phyloP scores from a whole-genome alignment of 768 basidiomycete species.

The Suillus placidus region DNA sequence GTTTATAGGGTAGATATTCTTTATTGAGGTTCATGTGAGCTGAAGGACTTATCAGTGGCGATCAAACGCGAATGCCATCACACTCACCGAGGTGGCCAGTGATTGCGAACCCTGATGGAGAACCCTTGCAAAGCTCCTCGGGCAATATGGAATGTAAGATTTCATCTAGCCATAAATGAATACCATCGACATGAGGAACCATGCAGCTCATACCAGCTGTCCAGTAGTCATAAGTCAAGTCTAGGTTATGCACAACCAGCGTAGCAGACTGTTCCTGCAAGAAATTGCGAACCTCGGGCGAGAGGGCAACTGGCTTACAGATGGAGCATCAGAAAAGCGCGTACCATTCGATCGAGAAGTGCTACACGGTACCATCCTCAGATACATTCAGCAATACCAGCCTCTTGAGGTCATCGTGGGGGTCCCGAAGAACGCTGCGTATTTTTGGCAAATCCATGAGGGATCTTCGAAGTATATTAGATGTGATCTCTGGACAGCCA shows the following conservation, averaged over 20 bases:
- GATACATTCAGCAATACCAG: constrained; percentile 69
- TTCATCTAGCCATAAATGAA: constrained; percentile 58
- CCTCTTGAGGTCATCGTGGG: constrained; percentile 50
- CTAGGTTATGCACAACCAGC: constrained; percentile 59
- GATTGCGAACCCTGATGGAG: constrained; percentile 85
- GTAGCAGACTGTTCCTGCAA: constrained; percentile 58
- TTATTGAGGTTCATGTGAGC: constrained; percentile 91
- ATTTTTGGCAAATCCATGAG: constrained; percentile 73
- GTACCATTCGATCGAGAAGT: not conserved
- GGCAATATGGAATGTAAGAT: constrained; percentile 84
- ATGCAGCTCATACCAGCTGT: constrained; percentile 62
- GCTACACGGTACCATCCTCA: constrained; percentile 52
- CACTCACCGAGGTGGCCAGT: constrained; percentile 87
- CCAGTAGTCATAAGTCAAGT: constrained; percentile 88
- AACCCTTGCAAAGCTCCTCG: constrained; percentile 70
- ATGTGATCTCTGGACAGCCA: constrained; percentile 13
- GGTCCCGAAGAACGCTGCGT: constrained; percentile 57
- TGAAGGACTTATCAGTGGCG: constrained; percentile 32
- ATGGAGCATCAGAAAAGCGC: constrained; percentile 21
- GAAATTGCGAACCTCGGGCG: constrained; percentile 54
- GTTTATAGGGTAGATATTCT: constrained; percentile 90
- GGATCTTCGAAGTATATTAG: constrained; percentile 42
- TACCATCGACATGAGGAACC: constrained; percentile 7
- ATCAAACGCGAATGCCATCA: not conserved
- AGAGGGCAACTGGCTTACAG: constrained; percentile 69